phyloP scores from a whole-genome alignment of 208 protist species.

The Herpetomonas tarakana region DNA sequence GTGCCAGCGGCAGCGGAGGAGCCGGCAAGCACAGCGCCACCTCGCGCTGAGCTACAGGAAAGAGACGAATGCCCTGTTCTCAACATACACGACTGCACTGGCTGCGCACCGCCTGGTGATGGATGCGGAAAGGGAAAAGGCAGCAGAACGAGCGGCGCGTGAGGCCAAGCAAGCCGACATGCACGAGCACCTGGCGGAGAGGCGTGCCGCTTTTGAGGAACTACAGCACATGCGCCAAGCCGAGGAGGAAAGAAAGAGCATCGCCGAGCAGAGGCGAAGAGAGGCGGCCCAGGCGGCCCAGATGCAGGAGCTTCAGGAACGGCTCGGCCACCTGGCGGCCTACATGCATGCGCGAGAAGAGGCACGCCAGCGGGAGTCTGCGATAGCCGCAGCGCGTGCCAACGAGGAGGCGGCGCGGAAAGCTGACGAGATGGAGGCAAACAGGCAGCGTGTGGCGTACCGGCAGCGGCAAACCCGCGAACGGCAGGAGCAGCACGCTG shows the following conservation, averaged over 20 bases:
- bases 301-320: constrained; percentile 57
- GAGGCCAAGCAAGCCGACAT: constrained; percentile 18
- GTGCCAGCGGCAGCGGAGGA: constrained; percentile 12
- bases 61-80: constrained; percentile 14
- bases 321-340: constrained; percentile 37
- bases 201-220: constrained; percentile 33
- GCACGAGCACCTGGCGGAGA: constrained; percentile 26
- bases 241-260: constrained; percentile 19
- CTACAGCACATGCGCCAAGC: constrained; percentile 25
- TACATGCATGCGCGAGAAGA: constrained; percentile 35
- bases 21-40: constrained; percentile 6
- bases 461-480: constrained; percentile 47
- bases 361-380: constrained; percentile 44
- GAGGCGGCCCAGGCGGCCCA: constrained; percentile 28
- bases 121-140: constrained; percentile 17
- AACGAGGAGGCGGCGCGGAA: constrained; percentile 36
- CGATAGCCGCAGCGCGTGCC: constrained; percentile 23
- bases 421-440: constrained; percentile 31
- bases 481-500: constrained; percentile 23
- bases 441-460: constrained; percentile 54
- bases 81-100: constrained; percentile 20
- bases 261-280: constrained; percentile 12
- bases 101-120: constrained; percentile 10
- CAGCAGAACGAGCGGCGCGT: constrained; percentile 24
- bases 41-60: constrained; percentile 20